phyloP scores from a whole-genome alignment of 139 green algal species.

The Eudorina sp. region DNA sequence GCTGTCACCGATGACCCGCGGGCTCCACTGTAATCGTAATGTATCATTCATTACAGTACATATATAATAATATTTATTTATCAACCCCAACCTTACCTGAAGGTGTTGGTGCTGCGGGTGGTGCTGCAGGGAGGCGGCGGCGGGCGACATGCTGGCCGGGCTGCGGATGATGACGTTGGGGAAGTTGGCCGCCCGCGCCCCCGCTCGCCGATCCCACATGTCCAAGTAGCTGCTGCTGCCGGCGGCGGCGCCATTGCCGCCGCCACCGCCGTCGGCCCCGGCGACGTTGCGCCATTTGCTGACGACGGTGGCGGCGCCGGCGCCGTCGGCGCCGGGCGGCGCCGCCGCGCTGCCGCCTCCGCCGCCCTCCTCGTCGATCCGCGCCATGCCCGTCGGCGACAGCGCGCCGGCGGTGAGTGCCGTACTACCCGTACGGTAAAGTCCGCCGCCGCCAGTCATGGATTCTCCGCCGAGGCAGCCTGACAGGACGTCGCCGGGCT shows the following conservation, averaged over 20 bases:
- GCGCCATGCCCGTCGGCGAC: conserved; percentile 7
- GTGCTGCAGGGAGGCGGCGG: conserved; percentile 41
- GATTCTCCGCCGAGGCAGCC: neutral
- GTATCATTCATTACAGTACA: too few species aligned
- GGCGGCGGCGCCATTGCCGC: conserved; percentile 1
- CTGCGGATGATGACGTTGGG: conserved; percentile 5
- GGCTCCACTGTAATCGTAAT: too few species aligned
- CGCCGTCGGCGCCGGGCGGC: neutral
- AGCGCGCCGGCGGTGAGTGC: neutral
- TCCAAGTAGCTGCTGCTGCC: conserved; percentile 20
- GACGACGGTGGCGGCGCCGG: neutral
- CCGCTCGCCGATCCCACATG: conserved; percentile 42
- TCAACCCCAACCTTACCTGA: too few species aligned
- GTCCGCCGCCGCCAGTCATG: neutral
- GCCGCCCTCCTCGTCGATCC: conserved; percentile 45
- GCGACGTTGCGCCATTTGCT: conserved; percentile 36
- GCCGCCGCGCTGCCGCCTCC: conserved; percentile 16
- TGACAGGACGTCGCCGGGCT: conserved; percentile 7
- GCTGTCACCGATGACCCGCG: too few species aligned
- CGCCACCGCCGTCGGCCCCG: neutral
- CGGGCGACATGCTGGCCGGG: conserved; percentile 26
- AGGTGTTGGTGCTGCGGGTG: neutral
- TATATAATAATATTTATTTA: too few species aligned
- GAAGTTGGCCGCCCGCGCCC: neutral
- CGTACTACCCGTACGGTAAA: conserved; percentile 32